Evolutionary conservation across 352 stramenopile genomes (phyloP).

Genomic region (Phytophthora citrophthora): DNA sequence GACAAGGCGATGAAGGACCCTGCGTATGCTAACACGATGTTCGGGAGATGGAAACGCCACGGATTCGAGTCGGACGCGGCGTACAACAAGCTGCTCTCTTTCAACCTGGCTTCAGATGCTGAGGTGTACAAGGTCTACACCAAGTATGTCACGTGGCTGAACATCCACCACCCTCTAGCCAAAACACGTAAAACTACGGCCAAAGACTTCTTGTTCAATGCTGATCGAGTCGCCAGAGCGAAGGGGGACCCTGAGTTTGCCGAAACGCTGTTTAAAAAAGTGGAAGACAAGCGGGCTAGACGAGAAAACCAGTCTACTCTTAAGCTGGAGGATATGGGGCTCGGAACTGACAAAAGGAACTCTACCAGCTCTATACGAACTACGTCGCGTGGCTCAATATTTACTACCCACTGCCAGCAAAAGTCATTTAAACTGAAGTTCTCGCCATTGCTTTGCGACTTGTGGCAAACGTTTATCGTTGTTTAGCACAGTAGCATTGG

Average conservation of each 20-base stretch:
- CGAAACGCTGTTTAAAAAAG: background rate
- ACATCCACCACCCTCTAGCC: background rate
- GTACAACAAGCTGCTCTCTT: too few relatives aligned
- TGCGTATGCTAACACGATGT: slow-evolving; percentile 7
- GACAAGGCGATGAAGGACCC: background rate
- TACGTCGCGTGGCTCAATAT: slow-evolving; percentile 10
- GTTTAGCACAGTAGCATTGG: too few relatives aligned
- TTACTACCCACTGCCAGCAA: background rate
- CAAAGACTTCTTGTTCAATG: background rate
- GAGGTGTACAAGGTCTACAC: background rate
- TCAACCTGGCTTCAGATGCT: too few relatives aligned
- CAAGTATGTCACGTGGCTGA: slow-evolving; percentile 1
- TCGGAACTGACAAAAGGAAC: background rate
- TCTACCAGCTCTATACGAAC: slow-evolving; percentile 8
- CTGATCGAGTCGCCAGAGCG: background rate
- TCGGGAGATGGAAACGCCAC: slow-evolving; percentile 8
- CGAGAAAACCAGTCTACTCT: background rate
- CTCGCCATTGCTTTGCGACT: too few relatives aligned
- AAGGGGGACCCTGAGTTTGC: background rate
- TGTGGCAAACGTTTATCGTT: too few relatives aligned
- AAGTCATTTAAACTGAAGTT: too few relatives aligned
- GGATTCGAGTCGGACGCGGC: background rate
- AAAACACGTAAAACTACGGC: background rate
- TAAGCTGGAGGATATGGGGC: background rate
- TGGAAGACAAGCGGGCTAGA: slow-evolving; percentile 1